Conservation (phyloP, 345 rosid species). For the Moricandia arvensis region DNA sequence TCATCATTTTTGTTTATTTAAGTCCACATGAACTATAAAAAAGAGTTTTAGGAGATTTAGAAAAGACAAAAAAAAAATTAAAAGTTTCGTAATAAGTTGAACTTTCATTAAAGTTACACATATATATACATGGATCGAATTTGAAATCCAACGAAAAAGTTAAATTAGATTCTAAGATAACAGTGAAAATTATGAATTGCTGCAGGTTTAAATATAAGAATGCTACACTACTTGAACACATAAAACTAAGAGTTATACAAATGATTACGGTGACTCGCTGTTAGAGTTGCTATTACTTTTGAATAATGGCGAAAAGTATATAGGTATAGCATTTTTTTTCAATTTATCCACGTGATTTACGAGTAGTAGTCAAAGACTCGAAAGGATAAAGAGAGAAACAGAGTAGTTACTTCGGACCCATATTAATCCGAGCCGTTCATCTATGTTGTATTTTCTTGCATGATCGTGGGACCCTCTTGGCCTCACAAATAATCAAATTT, state of each 20-base stretch:
- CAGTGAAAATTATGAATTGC: background rate
- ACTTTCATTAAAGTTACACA: background rate
- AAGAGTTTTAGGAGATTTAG: background rate
- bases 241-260: background rate
- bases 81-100: background rate
- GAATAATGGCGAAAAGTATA: background rate
- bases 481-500: background rate
- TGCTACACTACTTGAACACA: background rate
- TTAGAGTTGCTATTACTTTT: background rate
- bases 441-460: constrained; percentile 11
- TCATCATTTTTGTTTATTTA: background rate
- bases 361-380: constrained; percentile 21
- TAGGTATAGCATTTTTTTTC: constrained; percentile 15
- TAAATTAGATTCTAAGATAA: background rate
- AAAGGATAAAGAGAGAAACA: constrained; percentile 19
- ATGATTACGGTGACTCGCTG: background rate
- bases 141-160: background rate
- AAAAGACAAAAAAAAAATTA: background rate
- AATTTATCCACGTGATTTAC: constrained; percentile 28
- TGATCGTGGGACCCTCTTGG: constrained; percentile 5
- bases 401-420: background rate
- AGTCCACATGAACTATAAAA: background rate
- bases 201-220: background rate
- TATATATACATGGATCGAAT: background rate
- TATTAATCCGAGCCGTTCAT: constrained; percentile 18